Evolutionary conservation across 2,329 filamentous ascomycete species (phyloP), one percentile per base, ranked within the genome.

Genomic region (Colletotrichum sojae): DNA sequence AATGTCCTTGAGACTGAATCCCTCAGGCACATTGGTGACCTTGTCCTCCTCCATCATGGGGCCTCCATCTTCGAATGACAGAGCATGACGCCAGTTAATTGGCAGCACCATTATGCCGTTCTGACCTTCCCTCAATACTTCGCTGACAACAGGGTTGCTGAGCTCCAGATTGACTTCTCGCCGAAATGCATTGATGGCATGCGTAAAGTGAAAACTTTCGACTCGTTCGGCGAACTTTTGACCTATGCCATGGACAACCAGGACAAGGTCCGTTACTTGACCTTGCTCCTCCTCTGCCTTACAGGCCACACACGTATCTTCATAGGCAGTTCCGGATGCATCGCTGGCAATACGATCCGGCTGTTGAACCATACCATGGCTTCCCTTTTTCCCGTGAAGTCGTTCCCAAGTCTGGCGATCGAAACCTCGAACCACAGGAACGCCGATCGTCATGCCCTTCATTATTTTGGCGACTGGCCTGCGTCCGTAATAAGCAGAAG

Each of bases 131-230:
- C 94, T 89, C 18, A 98, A 85, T 62, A 94, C 88, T 0, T 89
- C 86, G 77, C 91, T 93, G n/a, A 98, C 91, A 9, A 87, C 85
- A 3, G 92, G 89, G 40, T 87, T 93, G 36, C 89, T 88, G 46
- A 97, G 86, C 77, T 99, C 95, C 57, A 95, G 84, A 73, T 97
- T 97, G 65, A 98, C 88, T 20, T 94, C 90, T 68, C 95, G 88
- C 13, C 96, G 90, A 73, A 99, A 96, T 0, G 91, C 89, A 76
- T 97, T 98, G 77, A 98, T 95, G 5, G 94, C 93, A 78, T 98
- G 95, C 0, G 96, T 99, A 75, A 99, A 99, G 78, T 98, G 94
- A 75, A 95, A 99, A 74, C 94, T 97, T 79, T 98, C 95, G 70
- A 98, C 94, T 13, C 95, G 88, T 78, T 99, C 94, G 0, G 95